Percentiles rank a stretch among this genome's conserved stretches.
These are phyloP conservation scores for Collybia mongolica DNA, from an alignment of 768 basidiomycete genomes.

Conservation along the genomic window DNA sequence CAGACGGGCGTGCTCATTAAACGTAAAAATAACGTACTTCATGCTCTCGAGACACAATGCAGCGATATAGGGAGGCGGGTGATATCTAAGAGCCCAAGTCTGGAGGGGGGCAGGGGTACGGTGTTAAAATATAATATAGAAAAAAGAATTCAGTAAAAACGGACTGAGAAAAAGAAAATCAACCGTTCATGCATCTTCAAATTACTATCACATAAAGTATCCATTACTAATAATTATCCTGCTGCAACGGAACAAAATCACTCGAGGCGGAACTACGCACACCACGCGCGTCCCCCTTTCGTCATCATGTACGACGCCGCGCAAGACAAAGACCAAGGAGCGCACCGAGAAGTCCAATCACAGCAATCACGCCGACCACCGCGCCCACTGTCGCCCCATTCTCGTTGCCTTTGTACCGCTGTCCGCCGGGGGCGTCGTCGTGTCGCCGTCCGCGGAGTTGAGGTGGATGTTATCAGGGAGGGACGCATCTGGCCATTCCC, in stretches of 20 bases:
- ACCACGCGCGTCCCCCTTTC: slow-evolving; percentile 21
- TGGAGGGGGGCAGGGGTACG: too few relatives aligned
- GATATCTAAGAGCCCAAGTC: too few relatives aligned
- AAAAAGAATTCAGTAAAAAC: too few relatives aligned
- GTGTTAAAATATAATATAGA: too few relatives aligned
- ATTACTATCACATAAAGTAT: too few relatives aligned
- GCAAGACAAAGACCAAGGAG: too few relatives aligned
- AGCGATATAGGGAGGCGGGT: too few relatives aligned
- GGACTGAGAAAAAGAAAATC: too few relatives aligned
- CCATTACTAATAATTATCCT: slow-evolving; percentile 55
- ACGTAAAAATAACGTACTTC: too few relatives aligned
- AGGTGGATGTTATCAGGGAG: slow-evolving; percentile 52
- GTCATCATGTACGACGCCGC: slow-evolving; percentile 30
- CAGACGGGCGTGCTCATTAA: too few relatives aligned
- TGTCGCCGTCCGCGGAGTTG: slow-evolving; percentile 30
- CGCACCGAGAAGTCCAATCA: slow-evolving; percentile 49
- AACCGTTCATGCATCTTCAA: too few relatives aligned
- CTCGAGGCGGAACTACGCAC: slow-evolving; percentile 60
- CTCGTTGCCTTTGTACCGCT: slow-evolving; percentile 11
- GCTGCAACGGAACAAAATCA: slow-evolving; percentile 70
- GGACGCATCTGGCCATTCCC: slow-evolving; percentile 58
- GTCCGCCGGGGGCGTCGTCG: slow-evolving; percentile 6
- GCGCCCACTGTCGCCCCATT: slow-evolving; percentile 41
- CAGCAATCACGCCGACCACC: slow-evolving; percentile 51
- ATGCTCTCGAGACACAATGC: too few relatives aligned